These are phyloP conservation scores for Baudoinia panamericana DNA, from an alignment of 495 filamentous ascomycete species.

Conservation along the genomic window DNA sequence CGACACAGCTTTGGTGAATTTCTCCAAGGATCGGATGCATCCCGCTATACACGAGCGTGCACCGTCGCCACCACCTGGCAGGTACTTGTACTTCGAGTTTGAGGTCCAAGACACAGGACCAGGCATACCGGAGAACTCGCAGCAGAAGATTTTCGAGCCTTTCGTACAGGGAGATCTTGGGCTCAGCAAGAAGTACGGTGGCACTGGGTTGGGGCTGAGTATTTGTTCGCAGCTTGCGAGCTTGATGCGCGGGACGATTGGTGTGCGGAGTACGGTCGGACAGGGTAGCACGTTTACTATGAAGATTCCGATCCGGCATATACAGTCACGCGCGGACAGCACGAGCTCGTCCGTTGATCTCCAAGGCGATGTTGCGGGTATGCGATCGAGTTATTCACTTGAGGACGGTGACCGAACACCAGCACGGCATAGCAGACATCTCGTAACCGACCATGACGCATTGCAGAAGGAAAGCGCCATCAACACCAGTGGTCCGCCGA, in stretches of 20 bases:
- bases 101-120: conserved; percentile 83
- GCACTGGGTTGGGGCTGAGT: conserved; percentile 78
- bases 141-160: conserved; percentile 76
- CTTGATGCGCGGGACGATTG: conserved; percentile 68
- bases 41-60: conserved; percentile 39
- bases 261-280: conserved; percentile 57
- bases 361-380: neutral
- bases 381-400: neutral
- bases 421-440: conserved; percentile 10
- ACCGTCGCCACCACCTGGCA: conserved; percentile 49
- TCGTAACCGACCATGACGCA: conserved; percentile 3
- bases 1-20: conserved; percentile 28
- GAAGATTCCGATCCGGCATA: conserved; percentile 67
- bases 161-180: conserved; percentile 87
- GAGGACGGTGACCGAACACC: conserved; percentile 8
- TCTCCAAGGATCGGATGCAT: conserved; percentile 32
- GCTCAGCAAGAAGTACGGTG: conserved; percentile 78
- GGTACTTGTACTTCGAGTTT: conserved; percentile 61
- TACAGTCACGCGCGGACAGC: conserved; percentile 50
- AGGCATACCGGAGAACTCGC: conserved; percentile 67
- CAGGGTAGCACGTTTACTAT: conserved; percentile 72
- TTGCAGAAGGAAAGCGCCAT: conserved; percentile 9
- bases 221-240: conserved; percentile 77
- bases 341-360: conserved; percentile 27
- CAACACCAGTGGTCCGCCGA: conserved; percentile 23